Evolutionary conservation across 495 filamentous ascomycete species (phyloP), one percentile per base, ranked within the genome.

Genomic region (Neurospora tetrasperma): DNA sequence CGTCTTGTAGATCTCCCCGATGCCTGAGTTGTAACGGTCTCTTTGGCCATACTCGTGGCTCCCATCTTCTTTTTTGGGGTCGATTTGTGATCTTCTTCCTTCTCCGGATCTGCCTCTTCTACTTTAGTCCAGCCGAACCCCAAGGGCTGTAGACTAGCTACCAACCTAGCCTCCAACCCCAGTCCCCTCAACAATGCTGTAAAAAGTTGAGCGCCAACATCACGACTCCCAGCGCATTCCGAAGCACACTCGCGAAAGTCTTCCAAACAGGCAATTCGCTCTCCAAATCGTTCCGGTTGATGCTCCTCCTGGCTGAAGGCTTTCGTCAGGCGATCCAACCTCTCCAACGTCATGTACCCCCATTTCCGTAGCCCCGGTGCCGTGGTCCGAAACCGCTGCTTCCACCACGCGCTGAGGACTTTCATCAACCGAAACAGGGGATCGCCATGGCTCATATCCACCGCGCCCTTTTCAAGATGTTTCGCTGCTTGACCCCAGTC

Each of bases 121-220:
- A 85, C 83, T 78, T 94, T 95, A 70, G 90, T 94, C 89, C 93
- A 98, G 2, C 94, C 94, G 80, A 97, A 97, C 3, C 96, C 96
- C 1, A 93, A 79, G 18, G 96, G 91, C 74, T 98, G 96, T 12
- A 99, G 81, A 79, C 88, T 97, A 16, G 90, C 90, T 11, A 98
- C 90, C 76, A 98, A 83, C 48, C 94, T 85, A 23, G 92, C 88
- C 73, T 97, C 93, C 14, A 97, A 83, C 0, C 90, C 92, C 20
- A 99, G 77, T 5, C 90, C 94, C 73, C 96, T 86, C n/a, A 98
- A 79, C 31, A 99, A 81, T 9, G 93, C 93, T 0, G 93, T 96
- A 74, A 99, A 98, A 0, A 99, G 87, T 79, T 97, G 93, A 2
- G 91, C 91, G 6, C 93, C 94, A 20, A 96, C 86, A 79, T 98